Conservation (phyloP, 768 basidiomycete species). For the Pholiota molesta region DNA sequence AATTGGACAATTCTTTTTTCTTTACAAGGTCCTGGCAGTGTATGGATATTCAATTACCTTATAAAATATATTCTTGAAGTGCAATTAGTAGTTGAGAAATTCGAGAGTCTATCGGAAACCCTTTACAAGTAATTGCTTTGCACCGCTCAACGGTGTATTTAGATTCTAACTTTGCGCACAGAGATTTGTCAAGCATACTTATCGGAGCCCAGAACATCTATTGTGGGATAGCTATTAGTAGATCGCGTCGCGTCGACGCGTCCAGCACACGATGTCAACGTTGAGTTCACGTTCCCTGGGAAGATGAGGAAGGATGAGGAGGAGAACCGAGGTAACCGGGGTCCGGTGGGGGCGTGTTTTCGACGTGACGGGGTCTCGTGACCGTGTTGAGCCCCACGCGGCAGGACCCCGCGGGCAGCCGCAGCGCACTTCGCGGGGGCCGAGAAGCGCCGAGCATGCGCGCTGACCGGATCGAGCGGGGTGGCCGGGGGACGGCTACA, state of each 20-base stretch:
- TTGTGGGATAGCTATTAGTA: background rate
- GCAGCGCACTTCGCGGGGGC: background rate
- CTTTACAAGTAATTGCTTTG: background rate
- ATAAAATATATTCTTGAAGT: too few relatives aligned
- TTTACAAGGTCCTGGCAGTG: too few relatives aligned
- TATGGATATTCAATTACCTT: too few relatives aligned
- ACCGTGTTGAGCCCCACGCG: slow-evolving; percentile 37
- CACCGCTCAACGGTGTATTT: too few relatives aligned
- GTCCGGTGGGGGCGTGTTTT: background rate
- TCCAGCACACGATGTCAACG: background rate
- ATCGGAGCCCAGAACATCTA: background rate
- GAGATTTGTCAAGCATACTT: too few relatives aligned
- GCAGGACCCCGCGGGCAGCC: slow-evolving; percentile 31
- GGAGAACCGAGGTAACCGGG: background rate
- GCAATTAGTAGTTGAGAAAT: too few relatives aligned
- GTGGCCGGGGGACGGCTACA: slow-evolving; percentile 32
- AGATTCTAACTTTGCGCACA: too few relatives aligned
- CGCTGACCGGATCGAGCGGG: slow-evolving; percentile 11
- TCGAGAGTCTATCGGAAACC: background rate
- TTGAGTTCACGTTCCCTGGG: slow-evolving; percentile 1
- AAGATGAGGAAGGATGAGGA: background rate
- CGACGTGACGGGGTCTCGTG: slow-evolving; percentile 34
- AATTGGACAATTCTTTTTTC: too few relatives aligned
- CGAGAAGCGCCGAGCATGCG: background rate
- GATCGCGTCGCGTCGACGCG: background rate